These are phyloP conservation scores for Blastobotrys terrestris DNA, from an alignment of 805 yeast species.

Conservation along the genomic window DNA sequence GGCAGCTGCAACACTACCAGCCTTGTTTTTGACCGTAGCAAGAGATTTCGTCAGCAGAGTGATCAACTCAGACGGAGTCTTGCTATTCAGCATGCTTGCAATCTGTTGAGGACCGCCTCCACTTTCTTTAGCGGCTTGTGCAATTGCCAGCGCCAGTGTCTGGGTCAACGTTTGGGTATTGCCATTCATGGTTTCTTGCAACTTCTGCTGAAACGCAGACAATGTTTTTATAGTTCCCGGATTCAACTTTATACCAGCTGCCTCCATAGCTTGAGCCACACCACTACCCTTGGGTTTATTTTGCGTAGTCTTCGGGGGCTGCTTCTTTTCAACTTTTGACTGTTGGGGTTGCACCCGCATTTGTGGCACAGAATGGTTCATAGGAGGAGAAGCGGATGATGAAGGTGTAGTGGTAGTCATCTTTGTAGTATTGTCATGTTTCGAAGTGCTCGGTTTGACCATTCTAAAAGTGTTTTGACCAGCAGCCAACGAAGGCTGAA, in stretches of 20 bases:
- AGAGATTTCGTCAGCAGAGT: slow-evolving; percentile 19
- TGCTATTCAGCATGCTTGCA: slow-evolving; percentile 18
- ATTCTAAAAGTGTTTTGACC: slow-evolving; percentile 18
- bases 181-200: slow-evolving; percentile 74
- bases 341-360: slow-evolving; percentile 1
- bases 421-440: slow-evolving; percentile 13
- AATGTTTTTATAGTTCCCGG: slow-evolving; percentile 68
- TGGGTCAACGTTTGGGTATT: slow-evolving; percentile 82
- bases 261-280: slow-evolving; percentile 11
- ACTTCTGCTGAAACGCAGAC: slow-evolving; percentile 78
- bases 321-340: neutral
- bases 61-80: slow-evolving; percentile 22
- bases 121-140: slow-evolving; percentile 76
- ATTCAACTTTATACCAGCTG: slow-evolving; percentile 32
- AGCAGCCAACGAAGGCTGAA: slow-evolving; percentile 24
- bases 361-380: neutral
- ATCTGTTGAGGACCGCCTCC: slow-evolving; percentile 27
- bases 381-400: neutral
- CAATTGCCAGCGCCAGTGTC: slow-evolving; percentile 88
- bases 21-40: slow-evolving; percentile 14
- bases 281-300: neutral
- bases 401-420: slow-evolving; percentile 10
- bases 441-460: slow-evolving; percentile 2
- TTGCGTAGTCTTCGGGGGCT: neutral
- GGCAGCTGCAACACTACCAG: slow-evolving; percentile 8